phyloP scores from a whole-genome alignment of 2,329 filamentous ascomycete genomes.

The Pseudocercospora musae region DNA sequence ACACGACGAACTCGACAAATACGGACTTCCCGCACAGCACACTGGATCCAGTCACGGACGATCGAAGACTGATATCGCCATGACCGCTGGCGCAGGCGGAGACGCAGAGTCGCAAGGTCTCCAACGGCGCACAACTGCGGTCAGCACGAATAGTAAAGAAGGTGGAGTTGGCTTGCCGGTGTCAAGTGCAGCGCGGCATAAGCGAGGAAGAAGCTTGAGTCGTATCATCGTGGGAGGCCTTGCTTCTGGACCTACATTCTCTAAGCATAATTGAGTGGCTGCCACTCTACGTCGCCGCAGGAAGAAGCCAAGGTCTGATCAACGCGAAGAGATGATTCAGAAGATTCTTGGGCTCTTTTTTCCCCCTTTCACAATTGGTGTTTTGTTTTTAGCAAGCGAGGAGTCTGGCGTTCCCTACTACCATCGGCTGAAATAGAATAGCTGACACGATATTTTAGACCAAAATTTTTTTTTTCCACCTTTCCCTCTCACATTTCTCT shows the following conservation, averaged over 20 bases:
- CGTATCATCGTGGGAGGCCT: constrained; percentile 27
- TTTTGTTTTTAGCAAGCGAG: background rate
- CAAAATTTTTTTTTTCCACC: too few species aligned
- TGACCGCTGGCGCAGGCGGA: constrained; percentile 19
- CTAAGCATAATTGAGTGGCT: constrained; percentile 24
- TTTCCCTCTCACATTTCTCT: background rate
- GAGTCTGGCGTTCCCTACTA: background rate
- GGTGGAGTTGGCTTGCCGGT: background rate
- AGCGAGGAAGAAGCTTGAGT: constrained; percentile 24
- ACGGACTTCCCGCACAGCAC: constrained; percentile 28
- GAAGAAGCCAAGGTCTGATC: background rate
- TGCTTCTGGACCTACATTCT: constrained; percentile 30
- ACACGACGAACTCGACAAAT: constrained; percentile 29
- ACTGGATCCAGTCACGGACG: background rate
- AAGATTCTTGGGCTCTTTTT: too few species aligned
- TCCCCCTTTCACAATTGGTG: background rate
- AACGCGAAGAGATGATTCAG: background rate
- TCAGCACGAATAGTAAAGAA: constrained; percentile 10
- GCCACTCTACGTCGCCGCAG: background rate
- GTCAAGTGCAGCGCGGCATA: constrained; percentile 13
- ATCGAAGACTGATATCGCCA: constrained; percentile 11
- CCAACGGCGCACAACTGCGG: constrained; percentile 13
- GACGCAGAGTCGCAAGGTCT: constrained; percentile 17
- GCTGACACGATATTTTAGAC: background rate
- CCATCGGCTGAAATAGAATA: background rate